A percentile compares a stretch with the other conserved stretches of the same genome.
These are phyloP conservation scores for Mycocentrospora acerina DNA, from an alignment of 2,329 filamentous ascomycete genomes.

Conservation along the genomic window DNA sequence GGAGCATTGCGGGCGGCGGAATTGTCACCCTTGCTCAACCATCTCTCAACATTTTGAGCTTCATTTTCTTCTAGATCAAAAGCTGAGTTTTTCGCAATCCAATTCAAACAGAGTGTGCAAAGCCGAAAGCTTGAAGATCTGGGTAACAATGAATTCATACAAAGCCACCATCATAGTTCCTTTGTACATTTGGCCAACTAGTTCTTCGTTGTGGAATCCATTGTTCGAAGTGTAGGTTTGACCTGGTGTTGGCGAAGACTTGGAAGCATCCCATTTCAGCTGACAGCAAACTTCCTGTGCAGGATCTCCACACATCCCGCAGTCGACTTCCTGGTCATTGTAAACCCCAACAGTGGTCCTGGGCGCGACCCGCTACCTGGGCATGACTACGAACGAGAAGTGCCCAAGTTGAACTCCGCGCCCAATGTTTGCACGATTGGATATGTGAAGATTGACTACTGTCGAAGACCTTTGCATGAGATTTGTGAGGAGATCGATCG, in stretches of 20 bases:
- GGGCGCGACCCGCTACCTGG: slow-evolving; percentile 46
- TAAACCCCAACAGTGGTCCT: slow-evolving; percentile 50
- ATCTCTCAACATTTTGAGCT: neutral
- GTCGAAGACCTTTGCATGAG: slow-evolving; percentile 12
- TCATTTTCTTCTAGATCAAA: neutral
- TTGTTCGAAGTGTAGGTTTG: slow-evolving; percentile 1
- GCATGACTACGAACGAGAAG: slow-evolving; percentile 46
- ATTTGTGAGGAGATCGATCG: slow-evolving; percentile 43
- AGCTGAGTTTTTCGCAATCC: neutral
- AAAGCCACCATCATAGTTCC: slow-evolving; percentile 1
- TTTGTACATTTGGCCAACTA: slow-evolving; percentile 4
- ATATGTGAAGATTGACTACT: slow-evolving; percentile 53
- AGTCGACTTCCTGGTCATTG: slow-evolving; percentile 47
- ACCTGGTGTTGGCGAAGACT: neutral
- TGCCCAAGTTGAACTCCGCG: slow-evolving; percentile 40
- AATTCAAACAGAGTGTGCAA: neutral
- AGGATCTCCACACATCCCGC: slow-evolving; percentile 26
- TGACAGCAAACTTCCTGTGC: neutral
- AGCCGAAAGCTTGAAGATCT: neutral
- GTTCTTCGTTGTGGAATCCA: slow-evolving; percentile 1
- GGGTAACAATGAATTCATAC: neutral
- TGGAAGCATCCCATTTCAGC: too few species aligned
- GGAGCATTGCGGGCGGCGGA: too few species aligned
- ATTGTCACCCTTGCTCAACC: neutral
- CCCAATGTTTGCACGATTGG: slow-evolving; percentile 51